These are phyloP conservation scores for Suillus discolor DNA, from an alignment of 768 basidiomycete species.

Conservation along the genomic window DNA sequence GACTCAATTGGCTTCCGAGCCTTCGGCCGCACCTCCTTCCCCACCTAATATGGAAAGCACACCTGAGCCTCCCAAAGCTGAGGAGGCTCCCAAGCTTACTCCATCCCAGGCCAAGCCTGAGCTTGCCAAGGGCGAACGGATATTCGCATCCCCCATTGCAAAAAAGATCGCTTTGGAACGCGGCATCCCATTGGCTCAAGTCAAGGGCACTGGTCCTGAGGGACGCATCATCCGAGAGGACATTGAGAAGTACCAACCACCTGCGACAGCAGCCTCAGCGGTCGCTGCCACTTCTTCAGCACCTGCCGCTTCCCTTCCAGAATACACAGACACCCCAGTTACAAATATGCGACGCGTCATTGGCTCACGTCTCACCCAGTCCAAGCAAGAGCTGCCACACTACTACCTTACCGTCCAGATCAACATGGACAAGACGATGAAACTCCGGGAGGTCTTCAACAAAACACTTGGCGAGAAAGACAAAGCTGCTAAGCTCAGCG, in stretches of 20 bases:
- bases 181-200: slow-evolving; percentile 84
- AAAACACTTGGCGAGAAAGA: slow-evolving; percentile 82
- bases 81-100: slow-evolving; percentile 36
- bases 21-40: slow-evolving; percentile 40
- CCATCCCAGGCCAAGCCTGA: slow-evolving; percentile 43
- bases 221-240: slow-evolving; percentile 95
- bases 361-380: slow-evolving; percentile 86
- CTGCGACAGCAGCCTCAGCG: slow-evolving; percentile 45
- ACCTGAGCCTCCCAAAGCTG: slow-evolving; percentile 45
- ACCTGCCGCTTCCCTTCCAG: slow-evolving; percentile 54
- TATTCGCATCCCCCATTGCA: slow-evolving; percentile 94
- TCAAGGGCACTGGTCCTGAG: slow-evolving; percentile 93
- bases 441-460: slow-evolving; percentile 96
- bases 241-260: slow-evolving; percentile 84
- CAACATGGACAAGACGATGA: slow-evolving; percentile 95
- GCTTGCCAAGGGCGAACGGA: slow-evolving; percentile 69
- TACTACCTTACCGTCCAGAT: slow-evolving; percentile 96
- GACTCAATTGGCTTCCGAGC: slow-evolving; percentile 68
- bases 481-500: slow-evolving; percentile 90
- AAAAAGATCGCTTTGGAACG: slow-evolving; percentile 96
- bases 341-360: slow-evolving; percentile 96
- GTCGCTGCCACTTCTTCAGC: slow-evolving; percentile 45
- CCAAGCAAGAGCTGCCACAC: slow-evolving; percentile 94
- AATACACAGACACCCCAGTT: slow-evolving; percentile 89
- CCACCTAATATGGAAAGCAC: slow-evolving; percentile 36